phyloP scores from a whole-genome alignment of 2,329 filamentous ascomycete genomes.

The Scolecobasidium constrictum region DNA sequence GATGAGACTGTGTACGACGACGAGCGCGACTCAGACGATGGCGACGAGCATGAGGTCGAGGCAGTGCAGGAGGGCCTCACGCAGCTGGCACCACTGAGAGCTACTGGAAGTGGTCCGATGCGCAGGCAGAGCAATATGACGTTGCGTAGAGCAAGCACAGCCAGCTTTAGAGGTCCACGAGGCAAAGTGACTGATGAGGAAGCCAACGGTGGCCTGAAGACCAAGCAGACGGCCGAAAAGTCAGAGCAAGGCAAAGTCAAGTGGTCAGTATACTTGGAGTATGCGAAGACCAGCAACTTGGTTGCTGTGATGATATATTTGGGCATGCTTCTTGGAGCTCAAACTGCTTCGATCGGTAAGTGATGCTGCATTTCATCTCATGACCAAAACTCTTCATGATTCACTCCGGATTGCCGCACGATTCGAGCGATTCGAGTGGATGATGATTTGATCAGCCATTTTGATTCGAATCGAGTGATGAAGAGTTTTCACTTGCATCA shows the following conservation, averaged over 20 bases:
- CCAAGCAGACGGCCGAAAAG: slow-evolving; percentile 77
- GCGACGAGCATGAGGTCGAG: slow-evolving; percentile 38
- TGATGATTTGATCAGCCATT: too few species aligned
- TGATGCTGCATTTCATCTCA: slow-evolving; percentile 13
- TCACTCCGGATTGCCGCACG: too few species aligned
- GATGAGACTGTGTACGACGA: slow-evolving; percentile 39
- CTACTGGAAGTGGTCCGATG: slow-evolving; percentile 38
- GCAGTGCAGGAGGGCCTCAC: slow-evolving; percentile 61
- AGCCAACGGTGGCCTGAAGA: slow-evolving; percentile 56
- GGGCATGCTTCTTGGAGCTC: slow-evolving; percentile 63
- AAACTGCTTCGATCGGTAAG: slow-evolving; percentile 70
- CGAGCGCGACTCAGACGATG: slow-evolving; percentile 35
- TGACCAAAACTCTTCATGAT: too few species aligned
- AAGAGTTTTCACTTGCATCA: too few species aligned
- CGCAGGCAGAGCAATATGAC: slow-evolving; percentile 63
- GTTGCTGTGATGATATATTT: slow-evolving; percentile 74
- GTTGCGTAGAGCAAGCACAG: slow-evolving; percentile 79
- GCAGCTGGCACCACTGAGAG: slow-evolving; percentile 65
- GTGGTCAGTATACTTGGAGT: slow-evolving; percentile 89
- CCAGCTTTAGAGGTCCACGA: slow-evolving; percentile 76
- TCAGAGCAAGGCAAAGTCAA: slow-evolving; percentile 95
- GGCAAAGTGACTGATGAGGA: slow-evolving; percentile 81
- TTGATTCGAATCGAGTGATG: too few species aligned
- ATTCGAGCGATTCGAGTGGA: too few species aligned
- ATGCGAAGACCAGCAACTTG: slow-evolving; percentile 89